Percentiles rank a stretch among this genome's conserved stretches.
Conservation (phyloP, 2,329 filamentous ascomycete genomes). For the Aspergillus transmontanensis region DNA sequence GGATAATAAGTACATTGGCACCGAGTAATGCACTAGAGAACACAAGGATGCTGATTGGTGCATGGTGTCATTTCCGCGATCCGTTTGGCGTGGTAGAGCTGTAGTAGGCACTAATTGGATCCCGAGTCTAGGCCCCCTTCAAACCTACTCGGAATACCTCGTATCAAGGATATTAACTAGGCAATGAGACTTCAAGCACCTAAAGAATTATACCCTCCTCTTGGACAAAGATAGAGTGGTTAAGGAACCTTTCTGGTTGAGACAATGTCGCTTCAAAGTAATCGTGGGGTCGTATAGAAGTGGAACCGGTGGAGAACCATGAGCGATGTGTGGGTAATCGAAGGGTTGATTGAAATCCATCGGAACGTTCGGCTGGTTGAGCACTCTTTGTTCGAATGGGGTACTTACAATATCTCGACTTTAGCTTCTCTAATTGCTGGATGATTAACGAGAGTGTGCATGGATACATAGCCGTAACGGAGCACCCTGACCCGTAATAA, state of each 20-base stretch:
- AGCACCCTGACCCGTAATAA: conserved; percentile 4
- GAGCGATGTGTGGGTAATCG: background rate
- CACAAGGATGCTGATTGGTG: background rate
- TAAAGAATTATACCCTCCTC: too few relatives aligned
- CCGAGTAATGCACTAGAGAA: background rate
- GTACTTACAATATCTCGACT: background rate
- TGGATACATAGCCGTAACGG: background rate
- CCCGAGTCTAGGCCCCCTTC: background rate
- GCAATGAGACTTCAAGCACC: background rate
- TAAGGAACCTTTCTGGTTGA: background rate
- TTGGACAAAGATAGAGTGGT: background rate
- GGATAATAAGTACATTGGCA: background rate
- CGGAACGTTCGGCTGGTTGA: background rate
- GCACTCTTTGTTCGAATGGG: background rate
- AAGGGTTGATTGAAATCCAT: background rate
- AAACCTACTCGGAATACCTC: background rate
- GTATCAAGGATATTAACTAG: background rate
- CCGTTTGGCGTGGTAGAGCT: background rate
- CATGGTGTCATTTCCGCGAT: background rate
- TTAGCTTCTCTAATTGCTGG: background rate
- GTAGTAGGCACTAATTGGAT: background rate
- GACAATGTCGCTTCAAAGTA: background rate
- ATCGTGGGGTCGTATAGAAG: background rate
- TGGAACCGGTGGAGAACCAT: background rate
- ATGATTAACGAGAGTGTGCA: background rate